Evolutionary conservation across 352 stramenopile genomes (phyloP).

Genomic region (Phytopythium montanum): DNA sequence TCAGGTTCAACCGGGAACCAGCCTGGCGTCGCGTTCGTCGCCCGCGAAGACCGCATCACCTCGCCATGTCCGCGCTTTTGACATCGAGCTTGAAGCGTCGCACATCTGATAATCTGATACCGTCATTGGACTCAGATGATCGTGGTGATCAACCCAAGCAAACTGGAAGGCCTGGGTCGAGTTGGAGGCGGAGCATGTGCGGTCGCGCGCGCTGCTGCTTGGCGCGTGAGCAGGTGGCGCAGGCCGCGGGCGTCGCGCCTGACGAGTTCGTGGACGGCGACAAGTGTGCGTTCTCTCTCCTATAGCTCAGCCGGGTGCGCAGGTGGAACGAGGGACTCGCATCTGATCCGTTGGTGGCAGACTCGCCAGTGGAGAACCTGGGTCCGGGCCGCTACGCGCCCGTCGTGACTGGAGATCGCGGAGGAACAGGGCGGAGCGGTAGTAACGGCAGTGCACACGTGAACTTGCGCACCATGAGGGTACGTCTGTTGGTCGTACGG

Average conservation of each 20-base stretch:
- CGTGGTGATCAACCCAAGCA: not conserved
- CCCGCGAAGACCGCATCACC: not conserved
- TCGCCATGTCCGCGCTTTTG: not conserved
- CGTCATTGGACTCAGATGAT: not conserved
- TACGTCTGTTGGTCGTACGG: conserved; percentile 15
- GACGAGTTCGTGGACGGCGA: conserved; percentile 61
- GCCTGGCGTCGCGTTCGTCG: not conserved
- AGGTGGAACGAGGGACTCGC: not conserved
- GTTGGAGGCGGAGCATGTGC: conserved; percentile 42
- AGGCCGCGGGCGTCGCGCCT: conserved; percentile 36
- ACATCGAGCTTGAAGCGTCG: not conserved
- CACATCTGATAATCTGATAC: conserved; percentile 2
- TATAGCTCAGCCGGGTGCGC: not conserved
- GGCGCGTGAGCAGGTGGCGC: conserved; percentile 40
- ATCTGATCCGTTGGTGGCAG: conserved; percentile 17
- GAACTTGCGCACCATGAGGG: conserved; percentile 60
- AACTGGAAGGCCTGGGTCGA: not conserved
- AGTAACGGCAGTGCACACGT: conserved; percentile 7
- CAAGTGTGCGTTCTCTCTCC: conserved; percentile 47
- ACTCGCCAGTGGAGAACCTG: conserved; percentile 78
- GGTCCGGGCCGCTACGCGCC: conserved; percentile 60
- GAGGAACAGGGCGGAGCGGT: not conserved
- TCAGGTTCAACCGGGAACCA: conserved; percentile 9
- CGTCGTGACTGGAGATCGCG: conserved; percentile 35
- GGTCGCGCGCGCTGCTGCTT: conserved; percentile 64